Percentiles rank a stretch among this genome's conserved stretches.
Evolutionary conservation across 805 yeast genomes (phyloP).

Genomic region (Candida oleophila): DNA sequence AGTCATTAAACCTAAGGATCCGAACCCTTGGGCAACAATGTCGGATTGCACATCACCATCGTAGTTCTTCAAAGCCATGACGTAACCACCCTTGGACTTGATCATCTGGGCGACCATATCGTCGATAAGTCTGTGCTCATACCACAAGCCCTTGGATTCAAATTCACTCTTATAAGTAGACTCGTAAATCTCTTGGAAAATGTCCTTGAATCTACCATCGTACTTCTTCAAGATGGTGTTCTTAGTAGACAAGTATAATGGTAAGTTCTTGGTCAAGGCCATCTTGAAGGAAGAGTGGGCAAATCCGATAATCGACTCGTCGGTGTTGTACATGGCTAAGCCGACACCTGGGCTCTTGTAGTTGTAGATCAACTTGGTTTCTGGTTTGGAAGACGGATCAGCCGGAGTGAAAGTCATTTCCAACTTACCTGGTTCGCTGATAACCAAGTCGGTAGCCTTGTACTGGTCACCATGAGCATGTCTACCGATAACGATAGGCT

Average conservation of each 20-base stretch:
- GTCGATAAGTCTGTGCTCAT: constrained; percentile 80
- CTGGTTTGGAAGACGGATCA: constrained; percentile 35
- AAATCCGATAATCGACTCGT: constrained; percentile 71
- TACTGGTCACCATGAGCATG: constrained; percentile 86
- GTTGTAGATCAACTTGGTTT: constrained; percentile 55
- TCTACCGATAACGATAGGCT: constrained; percentile 83
- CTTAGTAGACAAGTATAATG: constrained; percentile 70
- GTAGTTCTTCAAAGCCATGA: constrained; percentile 78
- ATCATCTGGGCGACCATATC: constrained; percentile 91
- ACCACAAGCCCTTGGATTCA: constrained; percentile 61
- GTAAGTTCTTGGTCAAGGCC: constrained; percentile 63
- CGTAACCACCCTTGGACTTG: constrained; percentile 79
- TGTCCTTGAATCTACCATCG: constrained; percentile 81
- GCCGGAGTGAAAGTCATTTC: constrained; percentile 67
- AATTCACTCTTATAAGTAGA: constrained; percentile 54
- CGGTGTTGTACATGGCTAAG: constrained; percentile 81
- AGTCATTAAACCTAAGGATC: constrained; percentile 82
- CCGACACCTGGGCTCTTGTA: constrained; percentile 73
- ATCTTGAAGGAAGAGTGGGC: constrained; percentile 78
- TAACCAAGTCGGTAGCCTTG: constrained; percentile 72
- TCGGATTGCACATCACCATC: constrained; percentile 88
- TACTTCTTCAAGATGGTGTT: constrained; percentile 80
- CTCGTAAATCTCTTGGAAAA: constrained; percentile 68
- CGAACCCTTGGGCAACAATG: constrained; percentile 85
- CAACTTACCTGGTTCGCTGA: constrained; percentile 65